phyloP scores from a whole-genome alignment of 2,329 filamentous ascomycete genomes.

The Trichoderma pleuroti region DNA sequence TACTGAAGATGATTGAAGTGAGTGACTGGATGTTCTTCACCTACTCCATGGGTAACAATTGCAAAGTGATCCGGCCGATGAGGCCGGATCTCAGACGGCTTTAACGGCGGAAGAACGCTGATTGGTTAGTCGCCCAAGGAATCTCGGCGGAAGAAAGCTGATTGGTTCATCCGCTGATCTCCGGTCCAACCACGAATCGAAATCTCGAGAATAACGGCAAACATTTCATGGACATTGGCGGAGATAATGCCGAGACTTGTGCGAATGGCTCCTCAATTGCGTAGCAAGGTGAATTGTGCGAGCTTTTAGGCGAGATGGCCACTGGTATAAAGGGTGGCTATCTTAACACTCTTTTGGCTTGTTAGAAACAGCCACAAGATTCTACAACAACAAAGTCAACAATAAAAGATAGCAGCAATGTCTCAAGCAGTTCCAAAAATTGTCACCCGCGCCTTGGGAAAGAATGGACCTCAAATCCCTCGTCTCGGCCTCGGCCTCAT shows the following conservation, averaged over 20 bases:
- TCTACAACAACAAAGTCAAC: neutral
- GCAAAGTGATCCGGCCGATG: neutral
- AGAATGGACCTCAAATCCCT: constrained; percentile 48
- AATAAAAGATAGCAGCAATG: neutral
- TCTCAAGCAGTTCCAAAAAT: neutral
- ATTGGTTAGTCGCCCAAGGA: neutral
- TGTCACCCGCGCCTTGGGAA: constrained; percentile 39
- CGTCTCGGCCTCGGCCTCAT: constrained; percentile 54
- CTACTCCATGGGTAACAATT: neutral
- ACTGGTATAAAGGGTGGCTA: neutral
- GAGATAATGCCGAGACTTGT: neutral
- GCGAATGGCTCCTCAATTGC: neutral
- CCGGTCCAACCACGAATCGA: neutral
- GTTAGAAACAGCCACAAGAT: neutral
- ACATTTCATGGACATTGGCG: neutral
- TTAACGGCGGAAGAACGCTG: constrained; percentile 10
- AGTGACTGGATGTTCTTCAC: neutral
- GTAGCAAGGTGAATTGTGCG: neutral
- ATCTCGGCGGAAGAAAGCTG: constrained; percentile 9
- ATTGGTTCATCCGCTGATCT: neutral
- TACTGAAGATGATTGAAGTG: neutral
- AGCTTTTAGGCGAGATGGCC: neutral
- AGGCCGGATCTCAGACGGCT: neutral
- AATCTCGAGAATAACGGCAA: neutral
- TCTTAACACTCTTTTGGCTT: neutral